Base-by-base conservation (phyloP, 306 rosid species). In the Purshia tridentata region DNA sequence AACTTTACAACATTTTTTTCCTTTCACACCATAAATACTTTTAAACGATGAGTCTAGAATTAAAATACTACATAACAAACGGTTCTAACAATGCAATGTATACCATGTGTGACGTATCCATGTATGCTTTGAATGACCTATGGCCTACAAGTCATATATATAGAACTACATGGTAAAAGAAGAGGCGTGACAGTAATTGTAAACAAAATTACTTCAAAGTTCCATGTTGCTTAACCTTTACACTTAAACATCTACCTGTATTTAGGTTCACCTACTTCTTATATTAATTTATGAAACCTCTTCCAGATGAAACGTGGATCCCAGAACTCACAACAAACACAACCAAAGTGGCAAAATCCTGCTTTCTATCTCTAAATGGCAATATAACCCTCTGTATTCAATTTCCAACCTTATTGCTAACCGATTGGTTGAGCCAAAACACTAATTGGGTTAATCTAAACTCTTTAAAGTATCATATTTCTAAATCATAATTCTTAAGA, bases 181-280 rank as follows among this genome's bases (percentile, higher is more conserved):
- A 8, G 29, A 41, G 6, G 3, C 20, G 20, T 41, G 46, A 41
- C 35, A 29, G 2, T 29, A 29, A 29, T 3, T 45, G 69, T 1
- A 8, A 45, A 42, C 53, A 11, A 9, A 19, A 11, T 5, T 45
- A 41, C n/a, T 44, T 65, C 18, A 19, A 44, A 65, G 4, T 47
- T 67, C 15, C 20, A 6, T 14, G 14, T 13, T 8, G 47, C 42
- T 18, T 23, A 12, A 45, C 39, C 20, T 55, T 20, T 22, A 29
- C 53, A 10, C 66, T 13, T 46, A 41, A n/a, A 41, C 3, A 60
- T 59, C 48, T 45, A 63, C 50, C 68, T 40, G 45, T 8, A 63
- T 49, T 54, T 46, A 16, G 4, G 50, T 50, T 70, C 77, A 80
- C 57, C 58, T 9, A 73, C 54, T 52, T 66, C 63, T 51, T n/a